Evolutionary conservation across 2,329 filamentous ascomycete genomes (phyloP), one percentile per base, ranked within the genome.

Genomic region (Nothophaeocryptopus gaeumannii): DNA sequence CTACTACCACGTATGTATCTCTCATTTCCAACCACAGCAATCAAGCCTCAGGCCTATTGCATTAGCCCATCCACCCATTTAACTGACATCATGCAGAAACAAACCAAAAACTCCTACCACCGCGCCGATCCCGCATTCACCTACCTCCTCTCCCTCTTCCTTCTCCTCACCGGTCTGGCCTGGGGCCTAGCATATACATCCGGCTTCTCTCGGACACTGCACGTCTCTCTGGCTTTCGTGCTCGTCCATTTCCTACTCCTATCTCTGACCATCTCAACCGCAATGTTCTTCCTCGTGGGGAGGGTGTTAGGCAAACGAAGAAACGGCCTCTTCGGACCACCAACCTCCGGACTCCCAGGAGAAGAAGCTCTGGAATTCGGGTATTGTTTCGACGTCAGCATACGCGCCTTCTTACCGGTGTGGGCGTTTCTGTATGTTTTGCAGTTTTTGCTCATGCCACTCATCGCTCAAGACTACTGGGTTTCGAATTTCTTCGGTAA

Each of bases 61-160:
- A n/a, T n/a, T n/a, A n/a, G n/a, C n/a, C n/a, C n/a, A n/a, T n/a
- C n/a, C n/a, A n/a, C n/a, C n/a, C n/a, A 47, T 9, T 12, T 29
- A 30, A 29, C 43, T 47, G 44, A 45, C 32, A 53, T 37, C 5
- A 26, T 11, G 31, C 48, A 67, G 63, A 69, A 68, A 63, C 67
- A 86, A 77, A 85, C 83, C 34, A 84, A 85, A 67, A 85, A 85
- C 65, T 84, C 82, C 55, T 86, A 83, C 77, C 83, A 86, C 63
- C 79, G 82, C 47, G 81, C 83, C 32, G 83, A 86, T 60, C 83
- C 83, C 2, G 84, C 83, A 15, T 86, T 86, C 65, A 83, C 83
- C 56, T 85, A 86, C 66, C 78, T 86, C 14, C 78, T 86, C 55
- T 82, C 81, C 54, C 80, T 84, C 70, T 85, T 86, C 71, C 77